These are phyloP conservation scores for Rhizopogon vesiculosus DNA, from an alignment of 768 basidiomycete species.

Conservation along the genomic window DNA sequence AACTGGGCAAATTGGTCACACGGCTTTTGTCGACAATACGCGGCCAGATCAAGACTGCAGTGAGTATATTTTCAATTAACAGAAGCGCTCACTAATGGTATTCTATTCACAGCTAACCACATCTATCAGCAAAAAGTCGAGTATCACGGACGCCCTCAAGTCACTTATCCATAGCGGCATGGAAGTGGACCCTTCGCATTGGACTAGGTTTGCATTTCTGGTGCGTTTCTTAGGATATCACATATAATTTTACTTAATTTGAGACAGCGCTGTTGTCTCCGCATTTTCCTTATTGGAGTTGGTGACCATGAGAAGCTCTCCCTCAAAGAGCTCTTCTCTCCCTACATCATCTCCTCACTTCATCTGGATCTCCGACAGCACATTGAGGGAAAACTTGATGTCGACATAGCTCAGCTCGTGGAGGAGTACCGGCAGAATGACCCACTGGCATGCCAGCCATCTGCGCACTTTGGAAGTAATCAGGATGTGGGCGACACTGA, in stretches of 20 bases:
- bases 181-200: slow-evolving; percentile 4
- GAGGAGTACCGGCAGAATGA: neutral
- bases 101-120: neutral
- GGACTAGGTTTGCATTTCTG: slow-evolving; percentile 4
- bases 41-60: neutral
- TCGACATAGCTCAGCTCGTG: neutral
- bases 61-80: neutral
- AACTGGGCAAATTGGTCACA: neutral
- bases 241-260: neutral
- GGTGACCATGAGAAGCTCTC: neutral
- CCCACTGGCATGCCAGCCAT: neutral
- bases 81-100: neutral
- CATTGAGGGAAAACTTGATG: neutral
- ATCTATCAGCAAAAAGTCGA: neutral
- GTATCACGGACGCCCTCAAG: slow-evolving; percentile 2
- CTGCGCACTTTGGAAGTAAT: too few relatives aligned
- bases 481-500: too few relatives aligned
- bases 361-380: neutral
- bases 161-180: neutral
- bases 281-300: neutral
- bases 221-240: neutral
- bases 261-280: neutral
- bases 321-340: neutral
- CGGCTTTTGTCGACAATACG: neutral
- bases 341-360: neutral